Evolutionary conservation across 148 eudicot species (phyloP).

Genomic region (Rhododendron griersonianum): DNA sequence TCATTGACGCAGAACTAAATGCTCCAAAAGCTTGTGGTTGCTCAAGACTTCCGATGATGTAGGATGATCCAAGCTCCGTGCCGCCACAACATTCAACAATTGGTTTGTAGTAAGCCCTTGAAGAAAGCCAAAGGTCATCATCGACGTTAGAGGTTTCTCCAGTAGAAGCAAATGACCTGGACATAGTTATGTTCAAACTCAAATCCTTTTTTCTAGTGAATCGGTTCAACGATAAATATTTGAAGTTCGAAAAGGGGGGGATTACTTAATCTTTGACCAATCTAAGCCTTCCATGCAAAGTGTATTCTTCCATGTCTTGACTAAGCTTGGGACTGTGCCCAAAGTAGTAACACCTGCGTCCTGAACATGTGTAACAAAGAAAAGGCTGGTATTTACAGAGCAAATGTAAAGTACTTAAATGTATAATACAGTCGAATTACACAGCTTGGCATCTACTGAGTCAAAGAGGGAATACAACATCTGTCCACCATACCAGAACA

Average conservation of each 20-base stretch:
- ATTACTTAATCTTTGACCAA: constrained; percentile 80
- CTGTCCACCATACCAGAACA: background rate
- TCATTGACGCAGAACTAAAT: constrained; percentile 73
- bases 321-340: constrained; percentile 96
- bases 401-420: background rate
- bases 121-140: constrained; percentile 98
- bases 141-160: constrained; percentile 93
- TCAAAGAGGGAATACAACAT: background rate
- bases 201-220: background rate
- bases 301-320: constrained; percentile 86
- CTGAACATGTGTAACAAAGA: constrained; percentile 27
- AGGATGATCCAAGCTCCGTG: constrained; percentile 81
- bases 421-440: background rate
- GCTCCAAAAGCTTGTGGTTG: constrained; percentile 95
- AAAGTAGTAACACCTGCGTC: constrained; percentile 77
- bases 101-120: constrained; percentile 75
- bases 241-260: background rate
- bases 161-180: constrained; percentile 68
- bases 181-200: background rate
- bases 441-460: background rate
- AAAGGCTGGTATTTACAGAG: background rate
- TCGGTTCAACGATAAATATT: background rate
- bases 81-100: constrained; percentile 92
- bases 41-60: constrained; percentile 53
- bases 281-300: constrained; percentile 82